Base-by-base conservation (phyloP, 352 stramenopile genomes). In the Blastocystis sp. region DNA sequence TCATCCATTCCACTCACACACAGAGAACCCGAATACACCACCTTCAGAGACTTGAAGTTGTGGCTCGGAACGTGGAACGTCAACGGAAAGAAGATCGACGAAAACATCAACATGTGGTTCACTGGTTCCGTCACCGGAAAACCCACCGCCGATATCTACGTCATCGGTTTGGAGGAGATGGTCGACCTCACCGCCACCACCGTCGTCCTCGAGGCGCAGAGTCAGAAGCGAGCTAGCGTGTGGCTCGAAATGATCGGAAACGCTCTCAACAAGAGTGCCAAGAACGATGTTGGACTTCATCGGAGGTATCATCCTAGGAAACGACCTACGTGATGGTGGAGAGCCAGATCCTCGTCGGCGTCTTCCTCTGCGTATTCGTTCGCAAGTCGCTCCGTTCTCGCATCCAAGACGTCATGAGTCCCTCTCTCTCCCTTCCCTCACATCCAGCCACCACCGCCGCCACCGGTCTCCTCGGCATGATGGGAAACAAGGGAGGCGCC, bases 161-260 rank as follows among this genome's bases (percentile, higher is more conserved):
- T 73, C 9, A 32, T 73, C 24, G 63, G 63, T 51, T 24, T 73
- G 11, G 27, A 73, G 63, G 63, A 73, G 29, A 73, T 73, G 63
- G 63, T 73, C 2, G 27, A 38, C 8, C 63, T 73, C 3, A 73
- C 32, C 4, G 27, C 63, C 7, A 38, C 38, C 4, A 73, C 63
- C 9, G 63, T 73, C 4, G 27, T 73, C 2, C 29, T 73, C 36
- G 34, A 73, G 6, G 97, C 94, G 87, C 92, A 97, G 59, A 97
- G 92, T 29, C 91, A 93, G 42, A 91, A 96, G 86, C 90, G 94
- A 4, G 93, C 90, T 72, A 79, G 91, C 6, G 91, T 93, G 65
- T 96, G 93, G 93, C 89, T 94, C 54, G 93, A 98, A 27, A 88
- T 90, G 9, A 90, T 98, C 29, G 88, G 93, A 0, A 84, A 75